These are phyloP conservation scores for Ramaria rubella DNA, from an alignment of 768 basidiomycete species.

Conservation along the genomic window DNA sequence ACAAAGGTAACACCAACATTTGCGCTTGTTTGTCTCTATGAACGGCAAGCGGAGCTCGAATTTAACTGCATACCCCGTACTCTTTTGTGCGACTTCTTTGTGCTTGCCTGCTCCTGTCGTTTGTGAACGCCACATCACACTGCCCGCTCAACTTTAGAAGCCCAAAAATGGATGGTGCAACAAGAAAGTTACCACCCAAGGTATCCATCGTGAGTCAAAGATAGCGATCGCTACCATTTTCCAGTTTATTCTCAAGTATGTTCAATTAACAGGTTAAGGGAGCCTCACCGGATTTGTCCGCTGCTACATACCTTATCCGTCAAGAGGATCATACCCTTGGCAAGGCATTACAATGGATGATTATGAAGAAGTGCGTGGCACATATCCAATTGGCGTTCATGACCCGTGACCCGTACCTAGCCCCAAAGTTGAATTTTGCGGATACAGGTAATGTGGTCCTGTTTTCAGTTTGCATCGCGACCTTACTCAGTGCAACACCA, in stretches of 20 bases:
- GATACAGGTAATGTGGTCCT: constrained; percentile 68
- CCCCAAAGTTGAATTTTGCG: constrained; percentile 96
- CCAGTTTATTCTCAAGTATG: not conserved
- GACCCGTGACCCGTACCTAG: too few relatives aligned
- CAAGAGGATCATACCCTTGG: constrained; percentile 97
- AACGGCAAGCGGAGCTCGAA: too few relatives aligned
- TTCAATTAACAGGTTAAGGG: constrained; percentile 64
- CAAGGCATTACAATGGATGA: constrained; percentile 92
- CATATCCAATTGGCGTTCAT: not conserved
- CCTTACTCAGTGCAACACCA: not conserved
- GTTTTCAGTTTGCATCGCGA: not conserved
- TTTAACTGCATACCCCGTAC: too few relatives aligned
- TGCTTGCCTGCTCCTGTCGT: too few relatives aligned
- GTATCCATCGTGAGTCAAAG: constrained; percentile 11
- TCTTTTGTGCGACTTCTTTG: too few relatives aligned
- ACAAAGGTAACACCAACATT: too few relatives aligned
- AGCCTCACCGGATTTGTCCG: constrained; percentile 71
- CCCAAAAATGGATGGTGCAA: not conserved
- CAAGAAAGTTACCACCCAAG: constrained; percentile 1
- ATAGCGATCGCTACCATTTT: not conserved
- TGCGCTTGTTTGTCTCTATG: too few relatives aligned
- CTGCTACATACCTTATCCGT: constrained; percentile 86
- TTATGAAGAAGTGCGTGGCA: constrained; percentile 90
- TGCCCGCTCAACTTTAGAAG: not conserved
- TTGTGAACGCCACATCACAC: too few relatives aligned